Evolutionary conservation across 1,284 basidiomycete genomes (phyloP).

Genomic region (Ustanciosporium gigantosporum): DNA sequence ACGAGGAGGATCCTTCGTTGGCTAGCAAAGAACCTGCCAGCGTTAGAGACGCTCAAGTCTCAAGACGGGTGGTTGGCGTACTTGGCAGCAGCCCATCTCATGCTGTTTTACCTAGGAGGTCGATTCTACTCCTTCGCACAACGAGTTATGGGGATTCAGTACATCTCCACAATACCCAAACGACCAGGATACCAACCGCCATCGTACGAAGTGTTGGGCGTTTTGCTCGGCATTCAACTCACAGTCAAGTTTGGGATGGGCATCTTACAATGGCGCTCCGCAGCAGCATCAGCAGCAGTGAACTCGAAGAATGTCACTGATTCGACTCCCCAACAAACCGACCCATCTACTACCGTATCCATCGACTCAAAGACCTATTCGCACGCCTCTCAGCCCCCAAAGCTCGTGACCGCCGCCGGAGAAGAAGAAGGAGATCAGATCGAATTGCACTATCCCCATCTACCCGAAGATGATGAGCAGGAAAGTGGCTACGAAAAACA

Average conservation of each 20-base stretch:
- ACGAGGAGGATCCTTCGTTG: constrained; percentile 6
- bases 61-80: constrained; percentile 54
- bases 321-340: not conserved
- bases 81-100: constrained; percentile 59
- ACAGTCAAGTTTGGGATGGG: constrained; percentile 43
- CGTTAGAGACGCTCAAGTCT: constrained; percentile 55
- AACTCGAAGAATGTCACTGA: not conserved
- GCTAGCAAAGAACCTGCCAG: constrained; percentile 41
- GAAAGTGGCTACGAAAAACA: not conserved
- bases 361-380: constrained; percentile 18
- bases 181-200: constrained; percentile 47
- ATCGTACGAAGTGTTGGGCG: constrained; percentile 61
- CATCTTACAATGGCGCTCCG: constrained; percentile 1
- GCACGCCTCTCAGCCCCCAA: constrained; percentile 24
- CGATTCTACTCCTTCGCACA: constrained; percentile 61
- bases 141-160: constrained; percentile 55
- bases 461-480: constrained; percentile 10
- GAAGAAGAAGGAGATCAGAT: not conserved
- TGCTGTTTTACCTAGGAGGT: constrained; percentile 62
- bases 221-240: constrained; percentile 59
- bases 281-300: not conserved
- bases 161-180: constrained; percentile 46
- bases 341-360: constrained; percentile 16
- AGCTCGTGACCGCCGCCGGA: constrained; percentile 6
- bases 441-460: constrained; percentile 20